phyloP scores from a whole-genome alignment of 1,284 basidiomycete genomes.

The Neonothopanus nambi region DNA sequence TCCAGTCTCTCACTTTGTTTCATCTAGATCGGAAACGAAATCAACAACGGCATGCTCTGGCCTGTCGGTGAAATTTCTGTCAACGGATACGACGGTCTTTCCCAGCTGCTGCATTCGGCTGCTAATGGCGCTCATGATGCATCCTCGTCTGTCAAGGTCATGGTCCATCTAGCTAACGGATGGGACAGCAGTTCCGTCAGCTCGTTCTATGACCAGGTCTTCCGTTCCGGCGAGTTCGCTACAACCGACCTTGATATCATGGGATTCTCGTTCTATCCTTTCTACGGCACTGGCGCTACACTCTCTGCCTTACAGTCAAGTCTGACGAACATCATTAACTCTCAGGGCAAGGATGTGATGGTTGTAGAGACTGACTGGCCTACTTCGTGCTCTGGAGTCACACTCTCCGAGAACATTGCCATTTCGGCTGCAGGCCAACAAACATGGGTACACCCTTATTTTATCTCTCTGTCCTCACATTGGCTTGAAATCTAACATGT shows the following conservation, averaged over 20 bases:
- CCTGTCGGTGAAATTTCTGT: constrained; percentile 55
- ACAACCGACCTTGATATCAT: constrained; percentile 55
- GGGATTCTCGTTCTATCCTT: constrained; percentile 67
- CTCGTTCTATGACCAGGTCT: constrained; percentile 54
- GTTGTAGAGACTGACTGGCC: constrained; percentile 71
- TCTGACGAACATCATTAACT: constrained; percentile 49
- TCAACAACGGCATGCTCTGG: constrained; percentile 64
- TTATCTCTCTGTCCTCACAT: not conserved
- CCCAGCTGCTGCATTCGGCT: constrained; percentile 64
- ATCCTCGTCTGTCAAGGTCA: constrained; percentile 48
- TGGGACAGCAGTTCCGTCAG: constrained; percentile 51
- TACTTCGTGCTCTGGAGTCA: constrained; percentile 44
- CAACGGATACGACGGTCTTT: constrained; percentile 54
- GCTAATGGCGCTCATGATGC: constrained; percentile 36
- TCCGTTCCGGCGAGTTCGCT: constrained; percentile 52
- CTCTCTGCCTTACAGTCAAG: constrained; percentile 48
- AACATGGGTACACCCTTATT: constrained; percentile 41
- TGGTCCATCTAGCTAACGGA: constrained; percentile 66
- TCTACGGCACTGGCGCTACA: constrained; percentile 61
- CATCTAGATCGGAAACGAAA: constrained; percentile 59
- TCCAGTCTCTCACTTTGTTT: not conserved
- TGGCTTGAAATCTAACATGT: not conserved
- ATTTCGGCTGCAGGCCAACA: constrained; percentile 54
- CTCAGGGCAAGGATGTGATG: constrained; percentile 55
- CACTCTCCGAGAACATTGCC: constrained; percentile 50